These are phyloP conservation scores for Clathrospora elynae DNA, from an alignment of 2,329 filamentous ascomycete species.

Conservation along the genomic window DNA sequence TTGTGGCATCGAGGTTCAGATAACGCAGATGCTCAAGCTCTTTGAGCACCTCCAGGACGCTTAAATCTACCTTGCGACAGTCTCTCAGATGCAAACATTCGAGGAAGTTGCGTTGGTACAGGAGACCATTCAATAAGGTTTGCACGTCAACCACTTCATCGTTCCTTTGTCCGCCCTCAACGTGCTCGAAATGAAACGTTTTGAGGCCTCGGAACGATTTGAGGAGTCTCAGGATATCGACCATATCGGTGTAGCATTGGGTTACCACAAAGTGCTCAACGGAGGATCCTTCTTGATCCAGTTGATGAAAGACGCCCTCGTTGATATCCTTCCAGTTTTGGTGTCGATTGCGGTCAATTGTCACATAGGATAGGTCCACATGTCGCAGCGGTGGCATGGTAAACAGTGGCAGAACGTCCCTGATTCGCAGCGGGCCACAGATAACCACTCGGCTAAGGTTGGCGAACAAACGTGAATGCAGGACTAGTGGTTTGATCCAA, in stretches of 20 bases:
- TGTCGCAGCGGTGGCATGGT: constrained; percentile 5
- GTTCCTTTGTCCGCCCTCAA: background rate
- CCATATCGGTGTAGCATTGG: background rate
- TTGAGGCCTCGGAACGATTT: constrained; percentile 2
- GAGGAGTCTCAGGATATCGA: background rate
- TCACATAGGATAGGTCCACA: constrained; percentile 2
- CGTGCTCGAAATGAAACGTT: constrained; percentile 2
- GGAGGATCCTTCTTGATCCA: constrained; percentile 5
- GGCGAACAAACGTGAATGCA: background rate
- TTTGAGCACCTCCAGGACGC: background rate
- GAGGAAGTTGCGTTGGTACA: constrained; percentile 6
- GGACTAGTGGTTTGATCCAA: constrained; percentile 7
- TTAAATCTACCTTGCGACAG: background rate
- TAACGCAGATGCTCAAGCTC: background rate
- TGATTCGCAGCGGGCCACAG: background rate
- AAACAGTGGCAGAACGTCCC: constrained; percentile 6
- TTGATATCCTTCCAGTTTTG: background rate
- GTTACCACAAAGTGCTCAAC: constrained; percentile 5
- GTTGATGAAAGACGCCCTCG: background rate
- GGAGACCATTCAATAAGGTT: background rate
- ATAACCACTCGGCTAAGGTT: constrained; percentile 3
- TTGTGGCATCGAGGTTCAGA: background rate
- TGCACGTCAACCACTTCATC: background rate
- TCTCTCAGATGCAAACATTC: background rate
- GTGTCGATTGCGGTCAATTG: background rate